Conservation (phyloP, 768 basidiomycete species). For the Suillus cothurnatus region DNA sequence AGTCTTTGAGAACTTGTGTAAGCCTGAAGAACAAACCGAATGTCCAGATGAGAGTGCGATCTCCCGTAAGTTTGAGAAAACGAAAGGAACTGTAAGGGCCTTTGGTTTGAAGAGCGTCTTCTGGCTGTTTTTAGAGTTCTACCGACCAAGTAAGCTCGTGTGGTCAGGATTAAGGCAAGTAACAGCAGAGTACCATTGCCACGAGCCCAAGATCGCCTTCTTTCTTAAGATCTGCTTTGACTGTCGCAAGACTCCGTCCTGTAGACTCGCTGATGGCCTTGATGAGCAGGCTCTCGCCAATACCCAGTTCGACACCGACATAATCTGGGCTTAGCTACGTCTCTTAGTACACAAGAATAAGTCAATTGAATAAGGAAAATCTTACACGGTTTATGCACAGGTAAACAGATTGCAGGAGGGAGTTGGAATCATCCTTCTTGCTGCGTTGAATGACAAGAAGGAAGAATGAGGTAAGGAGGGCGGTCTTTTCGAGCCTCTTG, state of each 20-base stretch:
- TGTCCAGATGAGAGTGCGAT: constrained; percentile 87
- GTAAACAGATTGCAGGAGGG: constrained; percentile 88
- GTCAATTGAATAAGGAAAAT: background rate
- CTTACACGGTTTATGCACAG: constrained; percentile 92
- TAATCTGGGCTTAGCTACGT: constrained; percentile 91
- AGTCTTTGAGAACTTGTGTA: constrained; percentile 9
- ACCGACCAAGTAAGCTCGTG: constrained; percentile 2
- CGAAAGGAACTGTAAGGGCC: constrained; percentile 81
- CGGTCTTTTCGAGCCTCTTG: constrained; percentile 91
- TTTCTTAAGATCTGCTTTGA: constrained; percentile 92
- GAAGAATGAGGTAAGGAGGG: constrained; percentile 86
- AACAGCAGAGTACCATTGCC: constrained; percentile 63
- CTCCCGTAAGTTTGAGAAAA: constrained; percentile 88
- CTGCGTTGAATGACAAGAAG: constrained; percentile 88
- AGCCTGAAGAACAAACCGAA: constrained; percentile 51
- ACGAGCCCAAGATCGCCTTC: constrained; percentile 96
- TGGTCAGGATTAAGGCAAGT: background rate
- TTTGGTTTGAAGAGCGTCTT: constrained; percentile 95
- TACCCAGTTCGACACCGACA: constrained; percentile 91
- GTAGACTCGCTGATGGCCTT: constrained; percentile 96
- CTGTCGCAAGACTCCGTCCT: constrained; percentile 77
- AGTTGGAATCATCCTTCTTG: constrained; percentile 68
- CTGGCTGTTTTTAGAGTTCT: constrained; percentile 94
- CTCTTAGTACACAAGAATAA: constrained; percentile 7
- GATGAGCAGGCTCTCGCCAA: constrained; percentile 91